These are phyloP conservation scores for Fusarium fujikuroi DNA, from an alignment of 2,329 filamentous ascomycete species.

Conservation along the genomic window DNA sequence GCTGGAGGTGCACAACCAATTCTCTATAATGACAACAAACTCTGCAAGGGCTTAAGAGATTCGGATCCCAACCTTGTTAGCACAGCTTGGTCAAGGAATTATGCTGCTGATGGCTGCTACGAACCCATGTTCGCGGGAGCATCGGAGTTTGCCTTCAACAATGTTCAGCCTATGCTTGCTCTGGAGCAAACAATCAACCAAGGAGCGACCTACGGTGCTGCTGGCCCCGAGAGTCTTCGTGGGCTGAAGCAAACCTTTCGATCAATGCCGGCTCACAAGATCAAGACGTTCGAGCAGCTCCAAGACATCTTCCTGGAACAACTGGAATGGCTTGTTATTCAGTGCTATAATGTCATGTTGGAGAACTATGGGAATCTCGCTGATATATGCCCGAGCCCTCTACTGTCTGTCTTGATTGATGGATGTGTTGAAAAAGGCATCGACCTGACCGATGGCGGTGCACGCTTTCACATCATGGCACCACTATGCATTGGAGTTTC, in stretches of 20 bases:
- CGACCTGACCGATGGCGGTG: not conserved
- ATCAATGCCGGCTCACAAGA: not conserved
- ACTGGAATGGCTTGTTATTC: not conserved
- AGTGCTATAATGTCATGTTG: not conserved
- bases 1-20: not conserved
- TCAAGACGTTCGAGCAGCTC: not conserved
- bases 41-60: not conserved
- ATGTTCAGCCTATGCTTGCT: not conserved
- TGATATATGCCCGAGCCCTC: not conserved
- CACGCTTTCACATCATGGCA: not conserved
- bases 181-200: not conserved
- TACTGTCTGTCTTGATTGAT: not conserved
- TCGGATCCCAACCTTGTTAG: not conserved
- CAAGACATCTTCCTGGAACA: not conserved
- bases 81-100: not conserved
- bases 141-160: not conserved
- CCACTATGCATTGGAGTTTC: not conserved
- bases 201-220: not conserved
- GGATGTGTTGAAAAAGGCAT: not conserved
- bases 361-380: not conserved
- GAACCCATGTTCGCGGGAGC: not conserved
- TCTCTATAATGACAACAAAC: not conserved
- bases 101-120: not conserved
- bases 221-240: not conserved
- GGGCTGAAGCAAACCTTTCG: not conserved